Evolutionary conservation across 257 asterid genomes (phyloP).

Genomic region (Rhazya stricta): DNA sequence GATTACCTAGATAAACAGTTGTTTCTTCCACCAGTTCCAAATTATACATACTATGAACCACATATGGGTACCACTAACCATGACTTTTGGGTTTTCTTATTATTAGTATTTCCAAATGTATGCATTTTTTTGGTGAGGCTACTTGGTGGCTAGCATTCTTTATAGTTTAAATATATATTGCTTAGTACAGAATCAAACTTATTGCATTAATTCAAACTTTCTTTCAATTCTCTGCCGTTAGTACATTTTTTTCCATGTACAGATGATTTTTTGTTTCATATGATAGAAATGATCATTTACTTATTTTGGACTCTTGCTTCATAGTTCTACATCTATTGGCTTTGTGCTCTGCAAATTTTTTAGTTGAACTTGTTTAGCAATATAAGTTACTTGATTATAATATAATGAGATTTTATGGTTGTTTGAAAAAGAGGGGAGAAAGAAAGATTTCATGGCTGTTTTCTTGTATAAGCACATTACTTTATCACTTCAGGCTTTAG

Average conservation of each 20-base stretch:
- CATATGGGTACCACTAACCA: too few relatives aligned
- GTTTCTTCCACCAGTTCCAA: too few relatives aligned
- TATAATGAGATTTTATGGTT: not conserved
- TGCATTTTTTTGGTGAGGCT: conserved; percentile 4
- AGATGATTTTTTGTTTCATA: not conserved
- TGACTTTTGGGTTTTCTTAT: too few relatives aligned
- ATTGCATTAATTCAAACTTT: conserved; percentile 1
- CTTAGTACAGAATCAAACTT: not conserved
- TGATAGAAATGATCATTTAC: not conserved
- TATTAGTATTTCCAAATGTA: too few relatives aligned
- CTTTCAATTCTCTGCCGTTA: not conserved
- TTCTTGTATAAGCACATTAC: not conserved
- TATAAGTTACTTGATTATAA: not conserved
- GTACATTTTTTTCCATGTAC: conserved; percentile 9
- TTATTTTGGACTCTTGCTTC: not conserved
- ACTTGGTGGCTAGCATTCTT: conserved; percentile 3
- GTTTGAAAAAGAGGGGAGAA: not conserved
- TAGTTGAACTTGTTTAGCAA: not conserved
- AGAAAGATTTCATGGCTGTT: not conserved
- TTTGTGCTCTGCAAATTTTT: not conserved
- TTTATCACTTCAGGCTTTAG: too few relatives aligned
- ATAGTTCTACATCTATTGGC: not conserved
- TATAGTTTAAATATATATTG: conserved; percentile 1
- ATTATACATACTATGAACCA: too few relatives aligned
- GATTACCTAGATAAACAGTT: too few relatives aligned